Percentiles rank a stretch among this genome's conserved stretches.
These are phyloP conservation scores for Rhodotorula kratochvilovae DNA, from an alignment of 768 basidiomycete species.

Conservation along the genomic window DNA sequence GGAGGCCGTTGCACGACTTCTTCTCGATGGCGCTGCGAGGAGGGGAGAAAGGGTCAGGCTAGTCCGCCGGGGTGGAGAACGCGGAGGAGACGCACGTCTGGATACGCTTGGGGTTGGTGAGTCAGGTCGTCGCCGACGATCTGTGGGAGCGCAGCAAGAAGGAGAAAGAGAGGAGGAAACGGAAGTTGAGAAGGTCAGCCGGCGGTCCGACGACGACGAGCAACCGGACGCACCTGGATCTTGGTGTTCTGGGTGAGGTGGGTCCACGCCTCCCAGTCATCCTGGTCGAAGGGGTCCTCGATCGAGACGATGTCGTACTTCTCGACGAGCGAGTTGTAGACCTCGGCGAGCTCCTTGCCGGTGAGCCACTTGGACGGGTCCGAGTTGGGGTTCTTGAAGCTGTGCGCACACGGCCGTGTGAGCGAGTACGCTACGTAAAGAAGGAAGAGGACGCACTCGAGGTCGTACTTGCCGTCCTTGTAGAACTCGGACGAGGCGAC, in stretches of 20 bases:
- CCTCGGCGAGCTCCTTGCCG: conserved; percentile 83
- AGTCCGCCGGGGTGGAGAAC: too few species aligned
- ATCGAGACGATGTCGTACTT: conserved; percentile 89
- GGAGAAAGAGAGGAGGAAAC: not conserved
- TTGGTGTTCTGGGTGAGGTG: conserved; percentile 75
- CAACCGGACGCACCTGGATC: conserved; percentile 57
- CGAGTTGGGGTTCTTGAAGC: conserved; percentile 98
- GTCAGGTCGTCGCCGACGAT: conserved; percentile 74
- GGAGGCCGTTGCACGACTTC: conserved; percentile 97
- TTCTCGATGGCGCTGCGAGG: conserved; percentile 73
- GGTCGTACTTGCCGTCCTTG: conserved; percentile 99
- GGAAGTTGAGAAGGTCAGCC: not conserved
- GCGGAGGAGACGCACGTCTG: conserved; percentile 56
- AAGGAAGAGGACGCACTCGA: conserved; percentile 54
- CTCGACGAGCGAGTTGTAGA: conserved; percentile 78
- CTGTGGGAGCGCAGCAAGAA: conserved; percentile 32
- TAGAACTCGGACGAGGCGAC: conserved; percentile 99
- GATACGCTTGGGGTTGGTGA: conserved; percentile 90
- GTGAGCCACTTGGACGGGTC: conserved; percentile 94
- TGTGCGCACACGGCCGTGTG: conserved; percentile 6
- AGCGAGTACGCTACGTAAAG: not conserved
- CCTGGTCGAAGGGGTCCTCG: conserved; percentile 99
- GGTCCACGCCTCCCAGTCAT: conserved; percentile 98
- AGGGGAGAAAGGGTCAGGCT: not conserved
- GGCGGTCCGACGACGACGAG: not conserved